phyloP scores from a whole-genome alignment of 83 land plant genomes.

The Larix sibirica region DNA sequence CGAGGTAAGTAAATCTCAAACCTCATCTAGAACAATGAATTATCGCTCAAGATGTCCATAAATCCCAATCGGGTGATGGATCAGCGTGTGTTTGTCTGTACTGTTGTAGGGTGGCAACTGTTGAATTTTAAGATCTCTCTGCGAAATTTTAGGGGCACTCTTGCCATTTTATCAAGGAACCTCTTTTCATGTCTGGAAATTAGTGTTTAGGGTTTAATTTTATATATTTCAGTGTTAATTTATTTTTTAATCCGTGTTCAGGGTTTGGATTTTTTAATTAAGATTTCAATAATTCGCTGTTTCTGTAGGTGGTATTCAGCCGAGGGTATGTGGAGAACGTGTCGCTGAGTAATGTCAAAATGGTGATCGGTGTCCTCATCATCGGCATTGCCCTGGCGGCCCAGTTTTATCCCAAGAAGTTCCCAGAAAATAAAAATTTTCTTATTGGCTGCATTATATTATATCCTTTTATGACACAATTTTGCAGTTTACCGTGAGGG shows the following conservation, averaged over 20 bases:
- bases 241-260: too few relatives aligned
- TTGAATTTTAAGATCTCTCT: not conserved
- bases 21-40: not conserved
- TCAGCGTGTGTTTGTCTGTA: not conserved
- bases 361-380: conserved; percentile 73
- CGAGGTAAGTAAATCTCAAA: conserved; percentile 52
- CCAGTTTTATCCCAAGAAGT: conserved; percentile 96
- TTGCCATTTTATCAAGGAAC: too few relatives aligned
- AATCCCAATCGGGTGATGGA: not conserved
- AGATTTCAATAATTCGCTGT: conserved; percentile 8
- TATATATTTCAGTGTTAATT: not conserved
- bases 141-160: too few relatives aligned
- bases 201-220: not conserved
- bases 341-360: conserved; percentile 76
- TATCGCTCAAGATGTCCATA: not conserved
- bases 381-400: conserved; percentile 84
- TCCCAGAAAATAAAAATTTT: conserved; percentile 79
- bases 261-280: not conserved
- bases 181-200: too few relatives aligned
- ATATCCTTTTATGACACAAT: conserved; percentile 70
- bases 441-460: conserved; percentile 80
- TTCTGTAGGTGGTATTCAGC: conserved; percentile 64
- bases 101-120: not conserved
- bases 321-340: conserved; percentile 84
- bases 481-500: not conserved